phyloP scores from a whole-genome alignment of 116 monocot genomes.

The Dioscorea cayenensis region DNA sequence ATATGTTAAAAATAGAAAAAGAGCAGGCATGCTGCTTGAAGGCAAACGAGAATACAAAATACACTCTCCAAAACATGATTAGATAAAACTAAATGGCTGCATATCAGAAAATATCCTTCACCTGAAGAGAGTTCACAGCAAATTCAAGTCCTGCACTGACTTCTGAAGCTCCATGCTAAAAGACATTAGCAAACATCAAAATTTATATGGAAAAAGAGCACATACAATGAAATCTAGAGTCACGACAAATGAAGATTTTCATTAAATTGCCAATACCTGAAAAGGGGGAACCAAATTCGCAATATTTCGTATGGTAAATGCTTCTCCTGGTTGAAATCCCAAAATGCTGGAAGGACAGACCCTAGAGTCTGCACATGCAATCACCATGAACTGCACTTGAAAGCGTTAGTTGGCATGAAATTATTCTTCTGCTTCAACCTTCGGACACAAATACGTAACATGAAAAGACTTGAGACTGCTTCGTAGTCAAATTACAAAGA shows the following conservation, averaged over 20 bases:
- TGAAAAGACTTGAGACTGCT: neutral
- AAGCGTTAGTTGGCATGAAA: slow-evolving; percentile 6
- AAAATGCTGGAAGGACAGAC: slow-evolving; percentile 85
- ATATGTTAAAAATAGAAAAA: neutral
- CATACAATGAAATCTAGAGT: neutral
- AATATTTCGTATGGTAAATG: slow-evolving; percentile 86
- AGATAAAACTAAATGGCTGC: neutral
- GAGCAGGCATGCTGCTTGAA: neutral
- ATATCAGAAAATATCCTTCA: slow-evolving; percentile 9
- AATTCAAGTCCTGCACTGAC: slow-evolving; percentile 95
- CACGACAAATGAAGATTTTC: neutral
- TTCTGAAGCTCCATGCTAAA: slow-evolving; percentile 88
- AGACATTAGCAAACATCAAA: neutral
- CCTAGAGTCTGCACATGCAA: slow-evolving; percentile 97
- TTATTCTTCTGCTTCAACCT: neutral
- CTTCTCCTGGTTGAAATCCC: slow-evolving; percentile 94
- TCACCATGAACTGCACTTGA: slow-evolving; percentile 83
- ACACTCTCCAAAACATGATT: neutral
- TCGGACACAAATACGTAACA: neutral
- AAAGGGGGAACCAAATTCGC: slow-evolving; percentile 92
- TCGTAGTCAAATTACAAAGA: too few relatives aligned
- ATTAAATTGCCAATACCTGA: slow-evolving; percentile 38
- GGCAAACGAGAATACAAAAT: neutral
- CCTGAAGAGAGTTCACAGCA: slow-evolving; percentile 83
- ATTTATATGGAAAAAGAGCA: neutral